phyloP scores from a whole-genome alignment of 2,329 filamentous ascomycete species.

The Alternaria gansuensis region DNA sequence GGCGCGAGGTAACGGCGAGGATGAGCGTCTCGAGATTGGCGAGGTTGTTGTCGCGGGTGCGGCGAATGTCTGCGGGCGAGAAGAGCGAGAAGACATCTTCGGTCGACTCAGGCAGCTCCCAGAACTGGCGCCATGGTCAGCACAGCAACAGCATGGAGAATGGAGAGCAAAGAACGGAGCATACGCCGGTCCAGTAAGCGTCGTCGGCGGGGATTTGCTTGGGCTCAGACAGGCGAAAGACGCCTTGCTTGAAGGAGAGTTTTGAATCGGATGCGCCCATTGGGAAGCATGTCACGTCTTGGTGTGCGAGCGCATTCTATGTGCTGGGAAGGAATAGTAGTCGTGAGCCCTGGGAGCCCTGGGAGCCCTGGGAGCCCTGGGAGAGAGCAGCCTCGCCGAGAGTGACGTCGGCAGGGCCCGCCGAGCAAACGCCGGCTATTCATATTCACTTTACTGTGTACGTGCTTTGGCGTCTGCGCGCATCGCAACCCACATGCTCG shows the following conservation, averaged over 20 bases:
- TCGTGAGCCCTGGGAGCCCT: slow-evolving; percentile 3
- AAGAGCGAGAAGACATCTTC: slow-evolving; percentile 98
- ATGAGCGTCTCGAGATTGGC: slow-evolving; percentile 91
- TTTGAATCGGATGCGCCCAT: slow-evolving; percentile 99
- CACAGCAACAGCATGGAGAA: slow-evolving; percentile 22
- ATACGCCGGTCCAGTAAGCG: slow-evolving; percentile 89
- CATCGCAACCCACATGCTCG: slow-evolving; percentile 2
- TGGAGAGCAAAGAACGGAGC: slow-evolving; percentile 54
- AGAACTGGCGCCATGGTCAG: slow-evolving; percentile 70
- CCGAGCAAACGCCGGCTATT: slow-evolving; percentile 20
- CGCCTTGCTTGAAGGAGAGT: slow-evolving; percentile 97
- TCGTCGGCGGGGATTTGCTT: slow-evolving; percentile 86
- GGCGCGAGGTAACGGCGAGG: slow-evolving; percentile 80
- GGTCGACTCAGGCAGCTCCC: slow-evolving; percentile 93
- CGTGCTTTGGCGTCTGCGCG: slow-evolving; percentile 32
- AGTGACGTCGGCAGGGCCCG: slow-evolving; percentile 36
- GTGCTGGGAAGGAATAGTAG: slow-evolving; percentile 10
- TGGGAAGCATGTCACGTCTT: slow-evolving; percentile 49
- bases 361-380: no score
- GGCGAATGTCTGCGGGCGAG: slow-evolving; percentile 78
- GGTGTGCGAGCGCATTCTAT: slow-evolving; percentile 34
- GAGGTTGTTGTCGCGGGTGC: slow-evolving; percentile 83
- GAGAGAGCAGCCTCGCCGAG: slow-evolving; percentile 18
- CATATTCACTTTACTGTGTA: slow-evolving; percentile 10
- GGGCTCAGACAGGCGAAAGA: slow-evolving; percentile 95